Evolutionary conservation across 257 asterid species (phyloP), one percentile per base, ranked within the genome.

Genomic region (Scutellaria baicalensis): DNA sequence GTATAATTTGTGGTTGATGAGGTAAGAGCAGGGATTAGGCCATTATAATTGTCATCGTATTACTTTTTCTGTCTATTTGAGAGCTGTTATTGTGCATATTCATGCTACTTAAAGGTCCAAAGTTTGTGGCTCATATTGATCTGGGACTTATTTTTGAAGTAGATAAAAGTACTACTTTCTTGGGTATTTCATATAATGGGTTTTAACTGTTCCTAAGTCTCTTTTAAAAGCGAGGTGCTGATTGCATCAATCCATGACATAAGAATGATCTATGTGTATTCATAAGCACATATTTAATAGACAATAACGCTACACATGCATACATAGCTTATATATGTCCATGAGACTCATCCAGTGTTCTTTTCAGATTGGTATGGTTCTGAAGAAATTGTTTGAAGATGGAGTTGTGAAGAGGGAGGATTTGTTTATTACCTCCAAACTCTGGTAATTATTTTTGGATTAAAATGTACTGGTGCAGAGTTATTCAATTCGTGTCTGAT

Each of bases 391-490:
- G 66, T 81, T 92, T 71, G 84, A 86, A 48, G 89, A 79, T 63
- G 92, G 95, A 58, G 85, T 79, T 73, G 92, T 92, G 75, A 86
- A 87, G 88, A 78, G 97, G 81, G 89, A 77, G 80, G 96, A 92
- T 16, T 75, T 89, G 81, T 92, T 88, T 66, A 83, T 92, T 72
- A 85, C 97, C 68, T 92, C 97, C 71, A 92, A 92, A 78, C 97
- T 92, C 85, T 86, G 95, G 97, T 92, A 86, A 68, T 68, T 47
- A 12, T 12, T 6, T 20, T 45, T 27, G 9, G 52, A 58, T 70
- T 9, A 5, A 38, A 31, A n/a, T 14, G 23, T 50, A 11, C n/a
- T 33, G 17, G 17, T 21, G 44, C 18, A 43, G 13, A 33, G 62
- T 39, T 55, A 33, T 56, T 8, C 7, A 48, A 1, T 64, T 17